phyloP scores from a whole-genome alignment of 805 yeast species.

The Maudiozyma turicensis region DNA sequence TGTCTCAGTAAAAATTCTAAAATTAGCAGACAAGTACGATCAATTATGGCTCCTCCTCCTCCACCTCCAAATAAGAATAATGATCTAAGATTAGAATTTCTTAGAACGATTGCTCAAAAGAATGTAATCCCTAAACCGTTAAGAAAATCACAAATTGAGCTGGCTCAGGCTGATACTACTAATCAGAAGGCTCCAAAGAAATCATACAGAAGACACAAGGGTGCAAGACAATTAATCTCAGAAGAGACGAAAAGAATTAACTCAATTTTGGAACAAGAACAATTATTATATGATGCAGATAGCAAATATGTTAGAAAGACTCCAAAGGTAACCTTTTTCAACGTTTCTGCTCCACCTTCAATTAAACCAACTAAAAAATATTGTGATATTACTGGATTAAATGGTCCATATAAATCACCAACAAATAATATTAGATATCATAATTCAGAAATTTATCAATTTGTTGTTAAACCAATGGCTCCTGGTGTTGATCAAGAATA shows the following conservation, averaged over 20 bases:
- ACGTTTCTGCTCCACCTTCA: constrained; percentile 80
- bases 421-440: constrained; percentile 67
- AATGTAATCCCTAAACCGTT: constrained; percentile 24
- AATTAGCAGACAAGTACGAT: neutral
- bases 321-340: constrained; percentile 56
- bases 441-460: constrained; percentile 73
- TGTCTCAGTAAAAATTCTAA: too few relatives aligned
- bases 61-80: neutral
- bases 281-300: constrained; percentile 3
- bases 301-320: neutral
- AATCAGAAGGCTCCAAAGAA: constrained; percentile 52
- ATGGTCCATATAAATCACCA: constrained; percentile 67
- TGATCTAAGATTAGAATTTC: constrained; percentile 20
- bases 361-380: constrained; percentile 70
- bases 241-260: constrained; percentile 70
- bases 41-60: neutral
- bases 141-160: neutral
- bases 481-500: constrained; percentile 93
- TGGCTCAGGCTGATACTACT: constrained; percentile 14
- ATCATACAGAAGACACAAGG: constrained; percentile 57
- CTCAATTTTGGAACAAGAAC: constrained; percentile 7
- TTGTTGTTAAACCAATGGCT: constrained; percentile 63
- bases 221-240: constrained; percentile 57
- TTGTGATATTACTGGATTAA: constrained; percentile 89
- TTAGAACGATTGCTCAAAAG: constrained; percentile 18